These are phyloP conservation scores for Mucor racemosus DNA, from an alignment of 371 early-diverging fungal species.

Conservation along the genomic window DNA sequence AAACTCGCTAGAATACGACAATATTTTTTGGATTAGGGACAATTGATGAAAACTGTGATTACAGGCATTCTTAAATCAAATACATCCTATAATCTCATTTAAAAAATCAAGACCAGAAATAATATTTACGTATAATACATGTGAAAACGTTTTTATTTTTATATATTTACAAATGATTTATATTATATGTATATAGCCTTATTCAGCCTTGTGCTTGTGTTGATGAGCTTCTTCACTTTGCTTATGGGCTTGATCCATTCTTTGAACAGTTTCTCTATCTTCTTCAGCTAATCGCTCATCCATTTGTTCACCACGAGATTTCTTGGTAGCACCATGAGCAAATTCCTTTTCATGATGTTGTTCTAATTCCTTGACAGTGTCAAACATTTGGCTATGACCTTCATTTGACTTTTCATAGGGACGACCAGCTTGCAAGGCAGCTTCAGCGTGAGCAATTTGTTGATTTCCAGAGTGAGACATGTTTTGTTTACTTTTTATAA, in stretches of 20 bases:
- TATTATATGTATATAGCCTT: background rate
- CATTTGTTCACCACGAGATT: conserved; percentile 24
- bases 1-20: no score
- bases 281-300: conserved; percentile 26
- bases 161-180: background rate
- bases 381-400: conserved; percentile 28
- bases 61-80: no score
- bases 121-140: no score
- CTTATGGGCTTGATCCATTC: conserved; percentile 17
- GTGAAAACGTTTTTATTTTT: no score
- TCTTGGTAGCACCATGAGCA: conserved; percentile 11
- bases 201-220: conserved; percentile 5
- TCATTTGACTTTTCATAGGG: conserved; percentile 19
- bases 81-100: no score
- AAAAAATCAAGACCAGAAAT: no score
- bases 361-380: conserved; percentile 18
- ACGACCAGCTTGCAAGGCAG: conserved; percentile 28
- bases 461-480: conserved; percentile 2
- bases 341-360: conserved; percentile 6
- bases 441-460: conserved; percentile 28
- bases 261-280: conserved; percentile 23
- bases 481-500: background rate
- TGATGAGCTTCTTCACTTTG: conserved; percentile 20
- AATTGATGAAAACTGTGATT: no score
- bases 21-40: no score